Percentiles rank a stretch among this genome's conserved stretches.
phyloP scores from a whole-genome alignment of 2,329 filamentous ascomycete genomes.

The Hansfordia pulvinata region DNA sequence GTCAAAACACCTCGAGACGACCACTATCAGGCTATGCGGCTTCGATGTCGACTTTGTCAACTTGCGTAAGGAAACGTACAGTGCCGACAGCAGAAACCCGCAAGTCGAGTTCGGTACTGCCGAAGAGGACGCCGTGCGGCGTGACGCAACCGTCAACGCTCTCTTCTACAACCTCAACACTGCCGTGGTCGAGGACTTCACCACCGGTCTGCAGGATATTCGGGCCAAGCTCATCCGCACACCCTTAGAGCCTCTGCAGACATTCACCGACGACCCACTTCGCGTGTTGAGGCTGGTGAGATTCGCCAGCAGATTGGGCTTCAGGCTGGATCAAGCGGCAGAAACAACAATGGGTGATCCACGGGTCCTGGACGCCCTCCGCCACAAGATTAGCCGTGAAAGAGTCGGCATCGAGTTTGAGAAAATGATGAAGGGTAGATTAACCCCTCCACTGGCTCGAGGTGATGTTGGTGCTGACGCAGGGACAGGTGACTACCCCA shows the following conservation, averaged over 20 bases:
- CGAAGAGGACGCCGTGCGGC: slow-evolving; percentile 74
- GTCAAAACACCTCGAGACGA: slow-evolving; percentile 90
- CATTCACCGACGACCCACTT: slow-evolving; percentile 87
- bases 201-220: slow-evolving; percentile 67
- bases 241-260: slow-evolving; percentile 76
- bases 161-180: slow-evolving; percentile 91
- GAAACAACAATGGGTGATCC: slow-evolving; percentile 61
- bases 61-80: slow-evolving; percentile 80
- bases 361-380: slow-evolving; percentile 70
- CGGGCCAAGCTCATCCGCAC: slow-evolving; percentile 61
- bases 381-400: slow-evolving; percentile 82
- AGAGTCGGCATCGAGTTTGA: slow-evolving; percentile 76
- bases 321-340: slow-evolving; percentile 59
- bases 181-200: slow-evolving; percentile 71
- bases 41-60: slow-evolving; percentile 93
- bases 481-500: slow-evolving; percentile 15
- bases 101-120: slow-evolving; percentile 89
- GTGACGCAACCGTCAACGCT: slow-evolving; percentile 90
- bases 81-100: slow-evolving; percentile 78
- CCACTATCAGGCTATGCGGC: slow-evolving; percentile 72
- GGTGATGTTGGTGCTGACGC: slow-evolving; percentile 1
- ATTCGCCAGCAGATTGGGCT: slow-evolving; percentile 76
- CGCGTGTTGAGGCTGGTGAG: slow-evolving; percentile 76
- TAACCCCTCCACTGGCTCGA: neutral
- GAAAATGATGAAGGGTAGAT: slow-evolving; percentile 70